Evolutionary conservation across 1,284 basidiomycete species (phyloP).

Genomic region (Somion occarium): DNA sequence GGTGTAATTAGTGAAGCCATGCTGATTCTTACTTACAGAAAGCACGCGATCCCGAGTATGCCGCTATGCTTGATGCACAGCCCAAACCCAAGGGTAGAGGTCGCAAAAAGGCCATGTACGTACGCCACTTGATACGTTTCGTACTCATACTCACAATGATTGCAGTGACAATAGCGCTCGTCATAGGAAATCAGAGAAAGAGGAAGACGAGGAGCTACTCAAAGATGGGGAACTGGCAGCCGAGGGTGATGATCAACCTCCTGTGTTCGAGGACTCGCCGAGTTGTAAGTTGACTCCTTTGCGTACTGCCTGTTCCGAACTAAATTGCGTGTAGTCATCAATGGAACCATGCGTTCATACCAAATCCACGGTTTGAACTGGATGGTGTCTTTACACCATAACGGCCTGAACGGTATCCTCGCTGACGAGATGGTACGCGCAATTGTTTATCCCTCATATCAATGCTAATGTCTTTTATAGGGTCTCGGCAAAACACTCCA

Average conservation of each 20-base stretch:
- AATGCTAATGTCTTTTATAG: constrained; percentile 35
- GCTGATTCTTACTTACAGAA: constrained; percentile 42
- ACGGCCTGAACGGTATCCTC: constrained; percentile 90
- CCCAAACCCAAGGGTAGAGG: constrained; percentile 78
- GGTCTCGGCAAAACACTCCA: constrained; percentile 98
- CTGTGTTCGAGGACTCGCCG: constrained; percentile 90
- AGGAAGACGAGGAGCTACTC: constrained; percentile 94
- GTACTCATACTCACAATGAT: not conserved
- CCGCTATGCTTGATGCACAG: constrained; percentile 81
- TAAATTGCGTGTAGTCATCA: constrained; percentile 56
- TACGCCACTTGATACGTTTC: constrained; percentile 14
- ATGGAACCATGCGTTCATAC: constrained; percentile 90
- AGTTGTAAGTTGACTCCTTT: constrained; percentile 50
- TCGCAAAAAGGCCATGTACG: constrained; percentile 73
- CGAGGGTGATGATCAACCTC: constrained; percentile 81
- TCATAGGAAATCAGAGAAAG: constrained; percentile 95
- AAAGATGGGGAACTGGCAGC: constrained; percentile 81
- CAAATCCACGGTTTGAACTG: constrained; percentile 97
- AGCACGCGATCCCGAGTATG: constrained; percentile 92
- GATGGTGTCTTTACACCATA: constrained; percentile 93
- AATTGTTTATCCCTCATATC: not conserved
- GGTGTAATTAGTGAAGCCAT: no score
- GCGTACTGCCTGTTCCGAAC: not conserved
- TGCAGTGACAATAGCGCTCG: constrained; percentile 72
- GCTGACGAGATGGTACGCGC: constrained; percentile 87